Percentiles rank a stretch among this genome's conserved stretches.
These are phyloP conservation scores for Inonotus obliquus DNA, from an alignment of 1,284 basidiomycete species.

Conservation along the genomic window DNA sequence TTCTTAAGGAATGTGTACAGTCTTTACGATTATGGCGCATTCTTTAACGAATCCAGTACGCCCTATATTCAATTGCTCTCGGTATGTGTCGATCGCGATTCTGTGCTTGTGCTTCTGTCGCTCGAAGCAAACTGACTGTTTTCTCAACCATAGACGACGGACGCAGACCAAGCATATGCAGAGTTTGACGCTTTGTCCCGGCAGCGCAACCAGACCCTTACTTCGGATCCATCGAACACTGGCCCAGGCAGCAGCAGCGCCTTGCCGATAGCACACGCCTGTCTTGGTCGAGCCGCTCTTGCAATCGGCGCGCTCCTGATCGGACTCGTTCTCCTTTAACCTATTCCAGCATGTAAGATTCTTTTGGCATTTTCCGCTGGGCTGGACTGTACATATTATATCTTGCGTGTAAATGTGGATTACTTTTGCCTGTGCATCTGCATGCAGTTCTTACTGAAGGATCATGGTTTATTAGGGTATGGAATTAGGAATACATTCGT, in stretches of 20 bases:
- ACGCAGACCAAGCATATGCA: slow-evolving; percentile 3
- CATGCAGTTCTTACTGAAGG: no score
- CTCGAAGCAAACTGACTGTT: not conserved
- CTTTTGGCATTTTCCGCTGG: not conserved
- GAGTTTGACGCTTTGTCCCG: slow-evolving; percentile 14
- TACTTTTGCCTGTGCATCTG: no score
- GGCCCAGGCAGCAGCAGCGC: not conserved
- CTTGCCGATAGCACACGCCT: no score
- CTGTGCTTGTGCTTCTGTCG: not conserved
- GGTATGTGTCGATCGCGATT: not conserved
- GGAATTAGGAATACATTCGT: no score
- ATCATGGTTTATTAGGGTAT: no score
- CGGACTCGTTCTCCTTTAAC: not conserved
- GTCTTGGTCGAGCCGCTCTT: not conserved
- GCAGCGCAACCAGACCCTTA: slow-evolving; percentile 10
- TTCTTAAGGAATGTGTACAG: slow-evolving; percentile 19
- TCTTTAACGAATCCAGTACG: slow-evolving; percentile 5
- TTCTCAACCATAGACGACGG: slow-evolving; percentile 5
- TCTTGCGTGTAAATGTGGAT: no score
- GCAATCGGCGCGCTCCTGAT: not conserved
- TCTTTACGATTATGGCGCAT: slow-evolving; percentile 17
- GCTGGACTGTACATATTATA: not conserved
- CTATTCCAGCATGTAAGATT: not conserved
- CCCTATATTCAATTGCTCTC: slow-evolving; percentile 16
- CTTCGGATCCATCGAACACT: not conserved